Percentiles rank a stretch among this genome's conserved stretches.
These are phyloP conservation scores for Penicillium riverlandense DNA, from an alignment of 495 filamentous ascomycete genomes.

Conservation along the genomic window DNA sequence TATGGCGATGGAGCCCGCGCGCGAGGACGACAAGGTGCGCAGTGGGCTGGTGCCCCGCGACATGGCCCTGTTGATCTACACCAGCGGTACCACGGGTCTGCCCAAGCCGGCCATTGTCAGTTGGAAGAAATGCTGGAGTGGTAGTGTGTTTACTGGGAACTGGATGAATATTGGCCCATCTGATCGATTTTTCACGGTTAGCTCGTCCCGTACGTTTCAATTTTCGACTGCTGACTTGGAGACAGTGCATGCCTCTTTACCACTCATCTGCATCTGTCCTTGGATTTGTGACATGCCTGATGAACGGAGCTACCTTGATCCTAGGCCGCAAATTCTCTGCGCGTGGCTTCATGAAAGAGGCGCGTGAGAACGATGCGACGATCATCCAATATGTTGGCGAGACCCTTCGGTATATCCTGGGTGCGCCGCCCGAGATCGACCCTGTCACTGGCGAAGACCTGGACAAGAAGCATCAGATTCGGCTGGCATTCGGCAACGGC, in stretches of 20 bases:
- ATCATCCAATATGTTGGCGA: constrained; percentile 95
- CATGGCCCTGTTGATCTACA: constrained; percentile 75
- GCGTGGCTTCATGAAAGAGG: constrained; percentile 74
- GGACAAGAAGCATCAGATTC: constrained; percentile 71
- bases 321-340: constrained; percentile 79
- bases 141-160: constrained; percentile 43
- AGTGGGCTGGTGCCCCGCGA: constrained; percentile 42
- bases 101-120: constrained; percentile 85
- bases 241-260: constrained; percentile 86
- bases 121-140: constrained; percentile 60
- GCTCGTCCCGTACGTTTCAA: background rate
- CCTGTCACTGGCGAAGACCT: constrained; percentile 60
- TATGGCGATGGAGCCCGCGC: constrained; percentile 44
- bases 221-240: background rate
- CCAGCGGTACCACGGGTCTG: constrained; percentile 82
- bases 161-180: constrained; percentile 48
- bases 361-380: constrained; percentile 63
- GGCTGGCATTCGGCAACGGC: constrained; percentile 86
- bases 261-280: constrained; percentile 77
- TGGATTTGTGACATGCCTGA: constrained; percentile 54
- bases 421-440: constrained; percentile 58
- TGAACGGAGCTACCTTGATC: constrained; percentile 56
- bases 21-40: constrained; percentile 57
- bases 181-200: constrained; percentile 79
- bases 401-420: constrained; percentile 83